phyloP scores from a whole-genome alignment of 169 alveolate species.

The Cyclospora cayetanensis region DNA sequence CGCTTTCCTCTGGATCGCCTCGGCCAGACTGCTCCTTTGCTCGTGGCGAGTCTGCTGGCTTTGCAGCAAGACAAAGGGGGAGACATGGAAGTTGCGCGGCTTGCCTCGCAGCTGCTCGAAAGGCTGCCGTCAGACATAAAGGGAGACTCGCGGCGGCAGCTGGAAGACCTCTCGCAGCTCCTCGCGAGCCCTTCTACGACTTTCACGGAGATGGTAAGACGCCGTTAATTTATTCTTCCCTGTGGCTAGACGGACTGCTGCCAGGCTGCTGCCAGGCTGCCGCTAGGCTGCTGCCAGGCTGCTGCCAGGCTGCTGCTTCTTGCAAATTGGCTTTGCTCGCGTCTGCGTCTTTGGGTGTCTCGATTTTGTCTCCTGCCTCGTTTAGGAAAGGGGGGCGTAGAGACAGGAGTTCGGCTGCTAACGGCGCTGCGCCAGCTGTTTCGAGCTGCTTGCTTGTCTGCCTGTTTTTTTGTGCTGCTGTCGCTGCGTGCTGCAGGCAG shows the following conservation, averaged over 20 bases:
- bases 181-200: background rate
- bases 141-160: slow-evolving; percentile 25
- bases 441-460: background rate
- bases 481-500: slow-evolving; percentile 54
- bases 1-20: background rate
- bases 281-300: slow-evolving; percentile 23
- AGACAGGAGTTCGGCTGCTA: background rate
- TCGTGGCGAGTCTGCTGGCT: background rate
- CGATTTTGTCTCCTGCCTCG: background rate
- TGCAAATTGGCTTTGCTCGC: background rate
- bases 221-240: background rate
- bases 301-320: slow-evolving; percentile 13
- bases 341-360: background rate
- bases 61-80: background rate
- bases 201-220: background rate
- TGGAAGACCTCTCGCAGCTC: background rate
- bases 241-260: background rate
- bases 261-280: slow-evolving; percentile 16
- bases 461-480: background rate
- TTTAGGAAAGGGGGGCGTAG: background rate
- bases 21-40: background rate
- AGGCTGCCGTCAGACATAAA: slow-evolving; percentile 24
- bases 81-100: background rate
- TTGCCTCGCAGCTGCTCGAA: slow-evolving; percentile 28
- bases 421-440: background rate